These are phyloP conservation scores for Trypanosoma avium DNA, from an alignment of 208 protist genomes.

Conservation along the genomic window DNA sequence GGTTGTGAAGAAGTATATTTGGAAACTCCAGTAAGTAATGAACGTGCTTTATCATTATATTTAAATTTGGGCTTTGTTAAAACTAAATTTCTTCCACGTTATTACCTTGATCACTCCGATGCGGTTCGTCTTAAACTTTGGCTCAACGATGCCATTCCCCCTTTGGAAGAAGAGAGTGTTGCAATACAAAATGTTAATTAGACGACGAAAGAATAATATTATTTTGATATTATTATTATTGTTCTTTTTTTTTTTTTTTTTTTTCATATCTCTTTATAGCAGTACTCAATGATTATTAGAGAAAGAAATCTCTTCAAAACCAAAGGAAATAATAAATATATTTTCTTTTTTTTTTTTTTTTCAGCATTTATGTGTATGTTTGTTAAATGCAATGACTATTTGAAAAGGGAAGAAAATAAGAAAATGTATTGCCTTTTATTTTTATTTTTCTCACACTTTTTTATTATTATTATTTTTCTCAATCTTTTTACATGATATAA, in stretches of 20 bases:
- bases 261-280: neutral
- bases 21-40: slow-evolving; percentile 94
- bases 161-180: neutral
- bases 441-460: too few species aligned
- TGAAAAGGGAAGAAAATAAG: too few species aligned
- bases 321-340: neutral
- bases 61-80: slow-evolving; percentile 95
- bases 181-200: neutral
- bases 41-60: slow-evolving; percentile 93
- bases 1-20: slow-evolving; percentile 93
- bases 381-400: too few species aligned
- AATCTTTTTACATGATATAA: too few species aligned
- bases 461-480: too few species aligned
- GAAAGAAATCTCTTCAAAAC: neutral
- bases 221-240: neutral
- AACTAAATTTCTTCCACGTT: slow-evolving; percentile 80
- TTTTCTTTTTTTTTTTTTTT: too few species aligned
- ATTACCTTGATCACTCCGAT: slow-evolving; percentile 94
- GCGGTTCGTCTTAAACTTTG: slow-evolving; percentile 95
- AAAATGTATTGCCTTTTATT: too few species aligned
- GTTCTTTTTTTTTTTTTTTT: neutral
- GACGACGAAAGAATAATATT: neutral
- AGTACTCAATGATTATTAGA: neutral
- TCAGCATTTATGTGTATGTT: too few species aligned
- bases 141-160: slow-evolving; percentile 54